These are phyloP conservation scores for Melampsora abietis-canadensis DNA, from an alignment of 1,284 basidiomycete species.

Conservation along the genomic window DNA sequence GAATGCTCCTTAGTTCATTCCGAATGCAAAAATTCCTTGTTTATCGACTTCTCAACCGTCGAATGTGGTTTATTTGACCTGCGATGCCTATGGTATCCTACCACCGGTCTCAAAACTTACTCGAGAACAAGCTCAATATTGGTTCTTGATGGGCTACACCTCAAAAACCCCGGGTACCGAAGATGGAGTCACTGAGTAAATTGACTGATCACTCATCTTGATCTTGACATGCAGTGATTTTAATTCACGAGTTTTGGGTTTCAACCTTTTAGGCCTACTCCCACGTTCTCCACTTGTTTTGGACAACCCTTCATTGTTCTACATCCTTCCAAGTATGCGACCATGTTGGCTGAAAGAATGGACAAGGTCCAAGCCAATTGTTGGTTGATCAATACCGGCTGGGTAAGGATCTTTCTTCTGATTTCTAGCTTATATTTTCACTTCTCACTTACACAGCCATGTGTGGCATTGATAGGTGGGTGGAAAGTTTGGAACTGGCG, in stretches of 20 bases:
- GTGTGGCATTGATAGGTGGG: slow-evolving; percentile 19
- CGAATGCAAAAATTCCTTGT: slow-evolving; percentile 91
- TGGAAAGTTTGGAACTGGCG: slow-evolving; percentile 36
- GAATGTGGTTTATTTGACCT: slow-evolving; percentile 64
- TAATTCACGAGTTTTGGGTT: not conserved
- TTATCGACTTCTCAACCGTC: slow-evolving; percentile 72
- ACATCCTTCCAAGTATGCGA: slow-evolving; percentile 75
- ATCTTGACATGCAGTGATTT: not conserved
- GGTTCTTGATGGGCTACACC: slow-evolving; percentile 54
- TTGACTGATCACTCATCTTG: not conserved
- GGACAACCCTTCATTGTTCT: slow-evolving; percentile 98
- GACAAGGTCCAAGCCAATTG: slow-evolving; percentile 83
- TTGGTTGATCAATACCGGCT: slow-evolving; percentile 99
- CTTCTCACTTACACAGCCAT: no score
- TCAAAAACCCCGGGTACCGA: slow-evolving; percentile 91
- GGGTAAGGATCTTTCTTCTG: slow-evolving; percentile 66
- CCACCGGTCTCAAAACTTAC: slow-evolving; percentile 91
- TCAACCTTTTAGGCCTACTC: slow-evolving; percentile 63
- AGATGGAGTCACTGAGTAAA: slow-evolving; percentile 82
- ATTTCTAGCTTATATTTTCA: not conserved
- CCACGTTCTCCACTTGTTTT: slow-evolving; percentile 99
- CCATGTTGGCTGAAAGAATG: slow-evolving; percentile 97
- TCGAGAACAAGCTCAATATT: slow-evolving; percentile 89
- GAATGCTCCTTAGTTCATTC: slow-evolving; percentile 63
- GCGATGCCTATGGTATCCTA: slow-evolving; percentile 96